Percentiles rank a stretch among this genome's conserved stretches.
phyloP scores from a whole-genome alignment of 306 rosid species.

The Erythrophleum fordii region DNA sequence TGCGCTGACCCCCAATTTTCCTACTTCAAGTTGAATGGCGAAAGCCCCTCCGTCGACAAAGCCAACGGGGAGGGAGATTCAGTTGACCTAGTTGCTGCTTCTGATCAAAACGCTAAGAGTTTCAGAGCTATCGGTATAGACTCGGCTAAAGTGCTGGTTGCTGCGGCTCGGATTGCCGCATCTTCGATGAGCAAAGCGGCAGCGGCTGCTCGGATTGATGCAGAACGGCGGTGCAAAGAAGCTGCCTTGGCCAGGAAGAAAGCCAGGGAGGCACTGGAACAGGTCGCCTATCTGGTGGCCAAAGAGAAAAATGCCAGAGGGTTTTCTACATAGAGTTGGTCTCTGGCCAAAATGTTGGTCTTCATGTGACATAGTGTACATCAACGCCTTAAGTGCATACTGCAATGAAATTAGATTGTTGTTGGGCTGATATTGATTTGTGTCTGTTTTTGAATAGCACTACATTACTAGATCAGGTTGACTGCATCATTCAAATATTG shows the following conservation, averaged over 20 bases:
- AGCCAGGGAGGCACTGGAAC: slow-evolving; percentile 65
- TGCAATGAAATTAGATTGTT: slow-evolving; percentile 33
- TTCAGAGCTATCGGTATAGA: slow-evolving; percentile 26
- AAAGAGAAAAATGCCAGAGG: slow-evolving; percentile 37
- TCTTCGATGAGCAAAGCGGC: slow-evolving; percentile 56
- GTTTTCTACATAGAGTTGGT: background rate
- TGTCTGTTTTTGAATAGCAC: slow-evolving; percentile 28
- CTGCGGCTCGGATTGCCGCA: slow-evolving; percentile 62
- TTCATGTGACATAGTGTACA: slow-evolving; percentile 25
- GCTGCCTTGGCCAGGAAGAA: slow-evolving; percentile 63
- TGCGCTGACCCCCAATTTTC: slow-evolving; percentile 57
- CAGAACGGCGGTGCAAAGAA: slow-evolving; percentile 56
- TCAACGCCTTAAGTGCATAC: slow-evolving; percentile 26
- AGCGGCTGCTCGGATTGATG: slow-evolving; percentile 44
- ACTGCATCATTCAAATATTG: slow-evolving; percentile 30
- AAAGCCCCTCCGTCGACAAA: background rate
- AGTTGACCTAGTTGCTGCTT: background rate
- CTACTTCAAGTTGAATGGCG: slow-evolving; percentile 37
- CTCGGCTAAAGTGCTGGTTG: slow-evolving; percentile 50
- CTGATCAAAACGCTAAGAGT: background rate
- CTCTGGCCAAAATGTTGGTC: slow-evolving; percentile 22
- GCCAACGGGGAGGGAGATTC: slow-evolving; percentile 4
- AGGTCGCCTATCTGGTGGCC: slow-evolving; percentile 42
- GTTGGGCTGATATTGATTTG: slow-evolving; percentile 27
- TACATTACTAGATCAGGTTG: slow-evolving; percentile 28